Percentiles rank a stretch among this genome's conserved stretches.
Conservation (phyloP, 176 grass and related monocot genomes). For the Hordeum marinum region DNA sequence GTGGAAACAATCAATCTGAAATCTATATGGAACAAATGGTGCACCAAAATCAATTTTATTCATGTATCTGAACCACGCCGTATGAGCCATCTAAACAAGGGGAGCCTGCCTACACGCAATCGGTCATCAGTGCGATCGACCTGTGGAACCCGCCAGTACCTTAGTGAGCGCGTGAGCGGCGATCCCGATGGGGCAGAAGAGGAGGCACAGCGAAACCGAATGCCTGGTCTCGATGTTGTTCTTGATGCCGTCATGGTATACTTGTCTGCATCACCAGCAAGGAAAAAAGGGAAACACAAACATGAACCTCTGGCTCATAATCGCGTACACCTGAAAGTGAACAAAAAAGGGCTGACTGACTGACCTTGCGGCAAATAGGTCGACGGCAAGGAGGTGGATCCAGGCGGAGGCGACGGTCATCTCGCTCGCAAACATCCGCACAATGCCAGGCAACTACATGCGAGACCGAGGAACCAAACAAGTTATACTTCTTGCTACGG, state of each 20-base stretch:
- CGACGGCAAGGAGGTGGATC: constrained; percentile 96
- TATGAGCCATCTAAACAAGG: constrained; percentile 22
- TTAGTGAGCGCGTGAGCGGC: constrained; percentile 62
- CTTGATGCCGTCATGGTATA: constrained; percentile 90
- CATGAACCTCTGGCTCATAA: not conserved
- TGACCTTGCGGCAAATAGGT: constrained; percentile 84
- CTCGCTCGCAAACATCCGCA: constrained; percentile 86
- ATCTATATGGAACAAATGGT: not conserved
- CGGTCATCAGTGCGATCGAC: constrained; percentile 41
- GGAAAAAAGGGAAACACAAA: not conserved
- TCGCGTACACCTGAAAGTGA: not conserved
- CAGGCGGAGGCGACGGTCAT: constrained; percentile 89
- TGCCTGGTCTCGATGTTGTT: constrained; percentile 84
- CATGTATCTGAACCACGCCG: constrained; percentile 6
- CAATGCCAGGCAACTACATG: constrained; percentile 62
- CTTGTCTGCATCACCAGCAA: constrained; percentile 55
- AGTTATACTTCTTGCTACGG: not conserved
- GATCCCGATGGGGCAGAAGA: constrained; percentile 91
- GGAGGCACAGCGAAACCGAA: constrained; percentile 78
- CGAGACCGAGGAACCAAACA: not conserved
- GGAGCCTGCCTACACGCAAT: not conserved
- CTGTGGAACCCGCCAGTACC: constrained; percentile 31
- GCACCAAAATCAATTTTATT: constrained; percentile 40
- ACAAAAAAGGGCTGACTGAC: not conserved
- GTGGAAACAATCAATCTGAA: not conserved